A percentile compares a stretch with the other conserved stretches of the same genome.
Conservation (phyloP, 768 basidiomycete genomes). For the Auriscalpium vulgare region DNA sequence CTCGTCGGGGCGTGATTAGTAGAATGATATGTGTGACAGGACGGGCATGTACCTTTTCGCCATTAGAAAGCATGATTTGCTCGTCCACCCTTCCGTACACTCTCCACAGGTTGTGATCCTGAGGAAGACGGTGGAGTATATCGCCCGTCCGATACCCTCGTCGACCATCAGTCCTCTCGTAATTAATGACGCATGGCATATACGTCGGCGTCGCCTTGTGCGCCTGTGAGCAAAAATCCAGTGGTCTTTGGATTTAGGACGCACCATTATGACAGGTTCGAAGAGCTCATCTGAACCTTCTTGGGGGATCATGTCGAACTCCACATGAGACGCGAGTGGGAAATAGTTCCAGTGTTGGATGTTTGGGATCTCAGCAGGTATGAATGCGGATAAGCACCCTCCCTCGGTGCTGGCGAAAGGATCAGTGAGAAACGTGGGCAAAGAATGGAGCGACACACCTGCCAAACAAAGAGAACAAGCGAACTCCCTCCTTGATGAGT, state of each 20-base stretch:
- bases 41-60: slow-evolving; percentile 23
- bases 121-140: slow-evolving; percentile 33
- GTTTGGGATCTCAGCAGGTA: not conserved
- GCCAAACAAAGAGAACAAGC: not conserved
- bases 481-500: not conserved
- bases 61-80: slow-evolving; percentile 36
- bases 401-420: not conserved
- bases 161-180: slow-evolving; percentile 20
- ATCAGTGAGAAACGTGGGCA: not conserved
- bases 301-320: not conserved
- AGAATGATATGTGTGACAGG: not conserved
- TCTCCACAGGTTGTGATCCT: slow-evolving; percentile 27
- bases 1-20: not conserved
- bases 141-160: slow-evolving; percentile 32
- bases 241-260: not conserved
- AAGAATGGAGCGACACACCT: not conserved
- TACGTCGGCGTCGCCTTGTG: not conserved
- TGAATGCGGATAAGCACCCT: not conserved
- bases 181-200: slow-evolving; percentile 25
- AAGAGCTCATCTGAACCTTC: not conserved
- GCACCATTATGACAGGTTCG: not conserved
- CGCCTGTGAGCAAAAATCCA: too few species aligned
- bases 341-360: not conserved
- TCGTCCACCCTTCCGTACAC: slow-evolving; percentile 37
- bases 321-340: not conserved